Percentiles rank a stretch among this genome's conserved stretches.
These are phyloP conservation scores for Fusarium sororula DNA, from an alignment of 2,329 filamentous ascomycete genomes.

Conservation along the genomic window DNA sequence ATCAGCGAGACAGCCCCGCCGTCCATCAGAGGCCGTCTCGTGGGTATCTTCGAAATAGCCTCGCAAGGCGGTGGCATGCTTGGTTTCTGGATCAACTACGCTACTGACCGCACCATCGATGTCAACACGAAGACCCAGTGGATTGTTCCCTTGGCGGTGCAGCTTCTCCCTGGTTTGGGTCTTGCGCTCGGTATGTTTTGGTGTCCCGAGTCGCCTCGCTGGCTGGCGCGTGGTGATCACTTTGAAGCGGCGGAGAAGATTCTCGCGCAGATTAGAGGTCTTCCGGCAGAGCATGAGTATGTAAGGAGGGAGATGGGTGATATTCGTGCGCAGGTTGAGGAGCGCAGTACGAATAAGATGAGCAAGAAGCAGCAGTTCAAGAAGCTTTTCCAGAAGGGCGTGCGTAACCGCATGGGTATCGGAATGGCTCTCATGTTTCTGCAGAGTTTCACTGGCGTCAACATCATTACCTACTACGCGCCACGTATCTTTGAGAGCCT, in stretches of 20 bases:
- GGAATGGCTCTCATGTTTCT: conserved; percentile 61
- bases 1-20: conserved; percentile 56
- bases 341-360: conserved; percentile 48
- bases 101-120: conserved; percentile 39
- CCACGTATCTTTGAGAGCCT: conserved; percentile 50
- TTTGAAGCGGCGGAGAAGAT: conserved; percentile 58
- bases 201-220: conserved; percentile 69
- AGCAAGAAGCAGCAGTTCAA: conserved; percentile 41
- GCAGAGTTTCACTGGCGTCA: conserved; percentile 55
- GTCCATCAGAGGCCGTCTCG: conserved; percentile 59
- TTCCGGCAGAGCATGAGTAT: conserved; percentile 50
- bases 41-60: conserved; percentile 60
- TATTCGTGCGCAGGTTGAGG: conserved; percentile 66
- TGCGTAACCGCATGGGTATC: conserved; percentile 52
- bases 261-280: conserved; percentile 47
- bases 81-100: conserved; percentile 54
- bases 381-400: conserved; percentile 49
- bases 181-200: conserved; percentile 64
- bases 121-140: conserved; percentile 51
- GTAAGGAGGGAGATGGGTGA: conserved; percentile 61
- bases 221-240: conserved; percentile 65
- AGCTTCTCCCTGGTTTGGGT: conserved; percentile 64
- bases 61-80: conserved; percentile 46
- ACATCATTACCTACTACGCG: conserved; percentile 69
- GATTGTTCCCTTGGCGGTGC: conserved; percentile 66